These are phyloP conservation scores for Phytophthora pinifolia DNA, from an alignment of 352 stramenopile genomes.

Conservation along the genomic window DNA sequence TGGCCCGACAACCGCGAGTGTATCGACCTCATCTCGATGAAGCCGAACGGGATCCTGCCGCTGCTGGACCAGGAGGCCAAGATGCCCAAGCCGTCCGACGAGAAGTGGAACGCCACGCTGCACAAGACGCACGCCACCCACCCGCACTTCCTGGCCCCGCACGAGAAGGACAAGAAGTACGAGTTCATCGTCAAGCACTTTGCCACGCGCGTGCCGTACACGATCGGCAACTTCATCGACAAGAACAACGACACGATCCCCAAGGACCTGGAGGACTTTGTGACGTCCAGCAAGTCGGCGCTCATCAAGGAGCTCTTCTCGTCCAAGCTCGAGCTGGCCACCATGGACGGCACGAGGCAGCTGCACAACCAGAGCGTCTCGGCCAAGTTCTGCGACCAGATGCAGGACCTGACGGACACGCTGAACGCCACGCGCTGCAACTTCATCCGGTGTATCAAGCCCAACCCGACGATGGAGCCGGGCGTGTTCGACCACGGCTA, in stretches of 20 bases:
- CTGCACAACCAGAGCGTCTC: conserved; percentile 66
- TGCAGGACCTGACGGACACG: conserved; percentile 85
- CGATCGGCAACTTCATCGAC: conserved; percentile 95
- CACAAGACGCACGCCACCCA: conserved; percentile 79
- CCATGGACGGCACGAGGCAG: conserved; percentile 36
- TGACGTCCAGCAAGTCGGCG: conserved; percentile 73
- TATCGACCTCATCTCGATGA: conserved; percentile 82
- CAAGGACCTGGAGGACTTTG: conserved; percentile 89
- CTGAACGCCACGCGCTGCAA: conserved; percentile 84
- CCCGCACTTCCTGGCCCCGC: conserved; percentile 70
- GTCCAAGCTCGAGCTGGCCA: conserved; percentile 49
- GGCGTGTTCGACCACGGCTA: conserved; percentile 88
- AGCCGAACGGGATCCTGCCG: conserved; percentile 80
- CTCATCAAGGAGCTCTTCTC: conserved; percentile 88
- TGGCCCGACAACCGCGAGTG: conserved; percentile 87
- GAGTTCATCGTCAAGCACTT: conserved; percentile 97
- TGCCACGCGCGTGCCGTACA: conserved; percentile 94
- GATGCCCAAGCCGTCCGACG: conserved; percentile 77
- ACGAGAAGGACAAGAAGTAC: conserved; percentile 91
- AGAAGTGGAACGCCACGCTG: conserved; percentile 84
- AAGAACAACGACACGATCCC: conserved; percentile 97
- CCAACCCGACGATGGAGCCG: conserved; percentile 82
- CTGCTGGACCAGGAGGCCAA: conserved; percentile 81
- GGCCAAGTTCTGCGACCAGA: conserved; percentile 87
- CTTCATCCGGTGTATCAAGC: conserved; percentile 92